Evolutionary conservation across 805 yeast genomes (phyloP).

Genomic region (Brettanomyces naardenensis): DNA sequence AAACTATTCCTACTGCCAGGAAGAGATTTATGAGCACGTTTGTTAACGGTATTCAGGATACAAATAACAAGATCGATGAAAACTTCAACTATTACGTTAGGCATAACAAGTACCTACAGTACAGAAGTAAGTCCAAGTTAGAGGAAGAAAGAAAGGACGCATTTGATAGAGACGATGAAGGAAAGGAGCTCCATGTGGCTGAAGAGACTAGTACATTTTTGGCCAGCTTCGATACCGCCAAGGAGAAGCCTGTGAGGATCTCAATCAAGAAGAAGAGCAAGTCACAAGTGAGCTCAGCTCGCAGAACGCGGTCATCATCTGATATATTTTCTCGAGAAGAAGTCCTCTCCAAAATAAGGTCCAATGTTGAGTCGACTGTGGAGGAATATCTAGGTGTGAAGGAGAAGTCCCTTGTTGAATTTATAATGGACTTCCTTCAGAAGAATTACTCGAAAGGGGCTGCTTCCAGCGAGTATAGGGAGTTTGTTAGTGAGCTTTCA

Average conservation of each 20-base stretch:
- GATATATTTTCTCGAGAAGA: constrained; percentile 9
- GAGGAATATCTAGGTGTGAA: constrained; percentile 46
- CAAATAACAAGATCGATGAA: constrained; percentile 25
- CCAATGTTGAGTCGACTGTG: constrained; percentile 33
- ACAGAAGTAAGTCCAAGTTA: constrained; percentile 27
- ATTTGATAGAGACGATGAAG: constrained; percentile 30
- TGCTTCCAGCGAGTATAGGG: constrained; percentile 23
- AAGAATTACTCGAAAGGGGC: constrained; percentile 24
- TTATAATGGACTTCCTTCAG: constrained; percentile 32
- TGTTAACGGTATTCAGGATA: constrained; percentile 17
- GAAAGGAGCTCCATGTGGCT: constrained; percentile 13
- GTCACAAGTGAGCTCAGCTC: not conserved
- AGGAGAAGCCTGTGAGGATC: constrained; percentile 15
- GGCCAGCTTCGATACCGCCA: constrained; percentile 11
- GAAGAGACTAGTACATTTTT: constrained; percentile 11
- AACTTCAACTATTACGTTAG: constrained; percentile 30
- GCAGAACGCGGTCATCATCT: too few relatives aligned
- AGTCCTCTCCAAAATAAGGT: constrained; percentile 21
- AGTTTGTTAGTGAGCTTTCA: constrained; percentile 35
- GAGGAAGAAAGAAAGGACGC: constrained; percentile 38
- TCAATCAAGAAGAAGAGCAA: constrained; percentile 13
- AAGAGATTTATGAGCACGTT: constrained; percentile 21
- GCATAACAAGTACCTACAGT: constrained; percentile 35
- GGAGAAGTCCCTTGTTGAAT: constrained; percentile 42
- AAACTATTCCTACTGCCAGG: constrained; percentile 15